phyloP scores from a whole-genome alignment of 2,329 filamentous ascomycete genomes.

The Metarhizium robertsii region DNA sequence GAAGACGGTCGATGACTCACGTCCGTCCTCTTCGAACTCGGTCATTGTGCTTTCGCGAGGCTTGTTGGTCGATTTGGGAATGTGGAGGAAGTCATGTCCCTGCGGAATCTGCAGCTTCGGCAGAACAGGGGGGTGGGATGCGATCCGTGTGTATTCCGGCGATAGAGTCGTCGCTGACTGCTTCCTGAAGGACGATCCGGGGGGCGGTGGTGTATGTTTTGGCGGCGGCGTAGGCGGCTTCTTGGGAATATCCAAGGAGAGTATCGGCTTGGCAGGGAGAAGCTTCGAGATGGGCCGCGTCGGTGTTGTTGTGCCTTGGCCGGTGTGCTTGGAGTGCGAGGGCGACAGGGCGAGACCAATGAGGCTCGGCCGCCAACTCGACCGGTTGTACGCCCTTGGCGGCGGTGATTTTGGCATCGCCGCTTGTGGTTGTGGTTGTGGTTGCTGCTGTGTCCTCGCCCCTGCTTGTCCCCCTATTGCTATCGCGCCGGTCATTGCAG shows the following conservation, averaged over 20 bases:
- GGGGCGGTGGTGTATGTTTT: background rate
- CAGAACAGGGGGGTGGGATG: conserved; percentile 12
- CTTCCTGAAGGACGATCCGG: background rate
- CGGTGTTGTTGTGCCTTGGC: conserved; percentile 12
- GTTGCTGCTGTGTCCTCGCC: background rate
- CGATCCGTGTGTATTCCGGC: conserved; percentile 9
- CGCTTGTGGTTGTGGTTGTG: background rate
- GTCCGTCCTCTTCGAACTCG: conserved; percentile 43
- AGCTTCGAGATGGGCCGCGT: conserved; percentile 30
- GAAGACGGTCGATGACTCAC: conserved; percentile 16
- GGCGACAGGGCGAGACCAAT: conserved; percentile 38
- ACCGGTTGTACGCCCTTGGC: conserved; percentile 15
- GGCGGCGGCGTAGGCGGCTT: conserved; percentile 1
- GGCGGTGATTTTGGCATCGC: conserved; percentile 11
- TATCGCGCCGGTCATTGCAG: background rate
- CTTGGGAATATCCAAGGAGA: conserved; percentile 19
- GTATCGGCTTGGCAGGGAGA: conserved; percentile 35
- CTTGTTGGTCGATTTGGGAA: background rate
- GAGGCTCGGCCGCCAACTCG: conserved; percentile 24
- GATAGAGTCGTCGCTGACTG: conserved; percentile 1
- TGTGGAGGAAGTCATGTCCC: background rate
- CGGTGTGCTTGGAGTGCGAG: conserved; percentile 10
- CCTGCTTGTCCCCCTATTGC: background rate
- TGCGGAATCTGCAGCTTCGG: conserved; percentile 21
- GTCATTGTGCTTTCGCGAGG: conserved; percentile 36